A percentile compares a stretch with the other conserved stretches of the same genome.
Conservation (phyloP, 106 monocot genomes). For the Triglochin maritima region DNA sequence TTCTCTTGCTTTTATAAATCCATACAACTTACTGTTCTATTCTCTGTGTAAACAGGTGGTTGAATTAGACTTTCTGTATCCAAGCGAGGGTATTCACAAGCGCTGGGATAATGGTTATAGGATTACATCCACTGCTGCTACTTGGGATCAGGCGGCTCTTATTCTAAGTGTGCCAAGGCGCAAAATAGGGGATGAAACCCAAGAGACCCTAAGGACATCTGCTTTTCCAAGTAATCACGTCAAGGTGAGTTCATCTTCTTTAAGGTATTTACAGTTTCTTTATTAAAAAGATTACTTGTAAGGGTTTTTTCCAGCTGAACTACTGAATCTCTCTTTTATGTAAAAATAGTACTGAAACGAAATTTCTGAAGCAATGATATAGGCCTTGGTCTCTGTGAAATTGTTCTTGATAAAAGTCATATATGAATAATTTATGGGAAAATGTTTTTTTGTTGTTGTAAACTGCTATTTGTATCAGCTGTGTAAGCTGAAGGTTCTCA, state of each 20-base stretch:
- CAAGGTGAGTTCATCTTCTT: conserved; percentile 4
- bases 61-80: conserved; percentile 23
- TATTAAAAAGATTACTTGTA: not conserved
- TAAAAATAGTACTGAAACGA: no score
- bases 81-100: conserved; percentile 23
- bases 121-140: conserved; percentile 23
- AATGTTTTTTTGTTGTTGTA: no score
- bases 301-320: no score
- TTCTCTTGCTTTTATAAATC: no score
- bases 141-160: conserved; percentile 22
- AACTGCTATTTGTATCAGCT: no score
- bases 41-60: conserved; percentile 13
- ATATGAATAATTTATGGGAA: no score
- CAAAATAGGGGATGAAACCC: conserved; percentile 18
- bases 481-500: no score
- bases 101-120: conserved; percentile 26
- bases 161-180: conserved; percentile 23
- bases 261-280: not conserved
- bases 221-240: conserved; percentile 23
- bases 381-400: not conserved
- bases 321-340: no score
- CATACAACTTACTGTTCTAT: no score
- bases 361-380: not conserved
- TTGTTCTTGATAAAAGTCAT: not conserved
- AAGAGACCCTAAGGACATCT: conserved; percentile 22